A percentile compares a stretch with the other conserved stretches of the same genome.
These are phyloP conservation scores for Carex pumila DNA, from an alignment of 176 grass and related monocot species.

Conservation along the genomic window DNA sequence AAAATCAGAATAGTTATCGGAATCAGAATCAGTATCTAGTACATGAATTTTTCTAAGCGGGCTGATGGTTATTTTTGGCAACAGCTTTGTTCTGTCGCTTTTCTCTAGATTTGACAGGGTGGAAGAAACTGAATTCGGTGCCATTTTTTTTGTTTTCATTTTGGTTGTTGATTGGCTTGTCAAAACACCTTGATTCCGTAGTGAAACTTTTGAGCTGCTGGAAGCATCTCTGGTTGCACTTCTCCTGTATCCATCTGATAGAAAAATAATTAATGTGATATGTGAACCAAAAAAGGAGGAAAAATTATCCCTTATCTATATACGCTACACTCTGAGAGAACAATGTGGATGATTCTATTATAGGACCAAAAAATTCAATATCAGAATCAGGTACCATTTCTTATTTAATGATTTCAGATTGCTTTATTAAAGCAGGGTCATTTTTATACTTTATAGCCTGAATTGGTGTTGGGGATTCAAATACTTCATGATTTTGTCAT, in stretches of 20 bases:
- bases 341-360: neutral
- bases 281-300: neutral
- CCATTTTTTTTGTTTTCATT: constrained; percentile 29
- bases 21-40: constrained; percentile 83
- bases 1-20: constrained; percentile 22
- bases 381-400: neutral
- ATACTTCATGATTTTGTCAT: neutral
- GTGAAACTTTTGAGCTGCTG: constrained; percentile 52
- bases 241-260: constrained; percentile 45
- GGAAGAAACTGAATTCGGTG: constrained; percentile 22
- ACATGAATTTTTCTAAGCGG: constrained; percentile 72
- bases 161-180: constrained; percentile 45
- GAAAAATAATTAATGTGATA: constrained; percentile 14
- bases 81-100: constrained; percentile 55
- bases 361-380: neutral
- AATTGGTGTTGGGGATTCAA: neutral
- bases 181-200: constrained; percentile 36
- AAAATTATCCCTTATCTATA: neutral
- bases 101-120: constrained; percentile 56
- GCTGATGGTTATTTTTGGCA: constrained; percentile 52
- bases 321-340: neutral
- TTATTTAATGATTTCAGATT: neutral
- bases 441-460: neutral
- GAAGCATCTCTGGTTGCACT: constrained; percentile 33
- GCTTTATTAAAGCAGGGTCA: neutral